These are phyloP conservation scores for Apophysomyces trapeziformis DNA, from an alignment of 371 early-diverging fungal genomes.

Conservation along the genomic window DNA sequence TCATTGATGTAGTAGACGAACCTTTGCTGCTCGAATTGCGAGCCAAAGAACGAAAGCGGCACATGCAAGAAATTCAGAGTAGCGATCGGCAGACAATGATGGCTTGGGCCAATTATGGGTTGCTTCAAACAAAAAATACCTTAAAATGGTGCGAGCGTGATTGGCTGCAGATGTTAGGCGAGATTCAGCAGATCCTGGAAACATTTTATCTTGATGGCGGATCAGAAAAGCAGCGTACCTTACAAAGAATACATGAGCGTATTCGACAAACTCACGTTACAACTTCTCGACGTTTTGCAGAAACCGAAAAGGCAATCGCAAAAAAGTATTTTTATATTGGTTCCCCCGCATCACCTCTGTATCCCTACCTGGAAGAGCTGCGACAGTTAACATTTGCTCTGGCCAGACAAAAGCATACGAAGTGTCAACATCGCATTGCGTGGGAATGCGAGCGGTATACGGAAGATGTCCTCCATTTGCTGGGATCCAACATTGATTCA, in stretches of 20 bases:
- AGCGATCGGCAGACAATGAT: background rate
- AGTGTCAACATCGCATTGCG: background rate
- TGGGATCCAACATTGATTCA: background rate
- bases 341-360: background rate
- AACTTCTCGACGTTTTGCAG: background rate
- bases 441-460: conserved; percentile 4
- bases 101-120: background rate
- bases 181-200: background rate
- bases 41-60: conserved; percentile 1
- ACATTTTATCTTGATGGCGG: background rate
- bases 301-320: background rate
- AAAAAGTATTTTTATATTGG: background rate
- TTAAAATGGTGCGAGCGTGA: conserved; percentile 4
- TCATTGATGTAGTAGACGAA: background rate
- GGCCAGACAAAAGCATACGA: background rate
- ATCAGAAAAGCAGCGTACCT: background rate
- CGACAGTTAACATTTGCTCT: background rate
- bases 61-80: background rate
- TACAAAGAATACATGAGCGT: background rate
- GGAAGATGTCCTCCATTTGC: background rate
- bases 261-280: background rate
- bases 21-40: background rate
- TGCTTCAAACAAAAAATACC: background rate
- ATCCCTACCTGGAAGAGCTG: background rate
- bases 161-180: background rate